A percentile compares a stretch with the other conserved stretches of the same genome.
Evolutionary conservation across 495 filamentous ascomycete genomes (phyloP).

Genomic region (Aspergillus asperescens): DNA sequence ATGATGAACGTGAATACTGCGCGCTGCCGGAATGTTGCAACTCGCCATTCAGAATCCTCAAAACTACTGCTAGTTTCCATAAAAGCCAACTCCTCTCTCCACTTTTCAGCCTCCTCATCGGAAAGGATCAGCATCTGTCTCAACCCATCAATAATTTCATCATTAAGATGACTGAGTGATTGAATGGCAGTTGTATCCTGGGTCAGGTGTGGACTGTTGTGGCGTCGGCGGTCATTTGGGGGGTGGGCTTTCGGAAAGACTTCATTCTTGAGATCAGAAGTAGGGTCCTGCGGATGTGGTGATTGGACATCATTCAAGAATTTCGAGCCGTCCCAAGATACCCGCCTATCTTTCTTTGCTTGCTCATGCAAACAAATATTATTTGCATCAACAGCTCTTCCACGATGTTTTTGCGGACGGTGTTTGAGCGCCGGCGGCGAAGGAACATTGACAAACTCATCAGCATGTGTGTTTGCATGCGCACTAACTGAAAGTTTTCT

Average conservation of each 20-base stretch:
- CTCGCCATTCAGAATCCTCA: slow-evolving; percentile 37
- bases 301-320: slow-evolving; percentile 27
- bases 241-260: slow-evolving; percentile 15
- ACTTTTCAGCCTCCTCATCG: slow-evolving; percentile 35
- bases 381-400: slow-evolving; percentile 26
- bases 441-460: slow-evolving; percentile 30
- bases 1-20: slow-evolving; percentile 55
- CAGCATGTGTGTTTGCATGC: slow-evolving; percentile 14
- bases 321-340: slow-evolving; percentile 45
- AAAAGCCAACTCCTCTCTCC: slow-evolving; percentile 37
- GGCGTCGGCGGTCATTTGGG: slow-evolving; percentile 22
- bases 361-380: slow-evolving; percentile 17
- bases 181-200: slow-evolving; percentile 26
- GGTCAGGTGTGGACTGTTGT: slow-evolving; percentile 4
- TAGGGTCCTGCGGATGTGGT: slow-evolving; percentile 11
- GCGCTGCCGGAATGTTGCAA: slow-evolving; percentile 37
- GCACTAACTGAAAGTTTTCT: slow-evolving; percentile 30
- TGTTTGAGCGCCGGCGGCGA: slow-evolving; percentile 43
- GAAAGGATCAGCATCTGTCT: slow-evolving; percentile 32
- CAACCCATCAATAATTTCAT: slow-evolving; percentile 39
- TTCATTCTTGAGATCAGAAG: slow-evolving; percentile 4
- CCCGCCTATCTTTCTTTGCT: slow-evolving; percentile 34
- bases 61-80: slow-evolving; percentile 38
- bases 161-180: slow-evolving; percentile 39
- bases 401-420: slow-evolving; percentile 41